Conservation (phyloP, 768 basidiomycete species). For the Podaxis mareebaensis region DNA sequence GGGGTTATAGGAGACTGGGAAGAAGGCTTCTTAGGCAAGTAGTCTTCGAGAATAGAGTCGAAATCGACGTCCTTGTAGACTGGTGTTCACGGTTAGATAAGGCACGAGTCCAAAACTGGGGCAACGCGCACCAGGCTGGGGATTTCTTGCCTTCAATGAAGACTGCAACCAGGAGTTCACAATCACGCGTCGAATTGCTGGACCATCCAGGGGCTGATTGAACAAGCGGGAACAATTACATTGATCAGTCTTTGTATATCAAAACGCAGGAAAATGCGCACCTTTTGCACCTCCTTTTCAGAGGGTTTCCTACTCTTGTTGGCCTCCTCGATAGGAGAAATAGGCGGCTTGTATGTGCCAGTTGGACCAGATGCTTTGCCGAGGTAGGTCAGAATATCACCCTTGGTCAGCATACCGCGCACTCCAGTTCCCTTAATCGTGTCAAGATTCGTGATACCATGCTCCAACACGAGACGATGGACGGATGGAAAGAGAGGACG, state of each 20-base stretch:
- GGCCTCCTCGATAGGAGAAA: conserved; percentile 34
- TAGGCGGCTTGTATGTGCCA: conserved; percentile 66
- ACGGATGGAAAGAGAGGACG: conserved; percentile 91
- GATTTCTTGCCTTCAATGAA: conserved; percentile 49
- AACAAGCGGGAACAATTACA: background rate
- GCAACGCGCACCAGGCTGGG: conserved; percentile 38
- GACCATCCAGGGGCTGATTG: conserved; percentile 55
- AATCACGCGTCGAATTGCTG: conserved; percentile 64
- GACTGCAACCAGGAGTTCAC: conserved; percentile 58
- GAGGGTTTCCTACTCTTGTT: conserved; percentile 37
- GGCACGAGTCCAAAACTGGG: background rate
- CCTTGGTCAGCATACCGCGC: conserved; percentile 94
- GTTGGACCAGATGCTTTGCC: conserved; percentile 79
- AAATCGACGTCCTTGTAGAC: conserved; percentile 54
- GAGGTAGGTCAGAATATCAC: conserved; percentile 85
- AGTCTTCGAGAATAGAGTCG: conserved; percentile 75
- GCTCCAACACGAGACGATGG: conserved; percentile 70
- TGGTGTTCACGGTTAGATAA: conserved; percentile 22
- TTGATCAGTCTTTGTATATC: background rate
- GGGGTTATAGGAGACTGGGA: conserved; percentile 17
- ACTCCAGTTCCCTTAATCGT: conserved; percentile 87
- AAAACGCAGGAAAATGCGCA: conserved; percentile 20
- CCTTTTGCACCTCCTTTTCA: conserved; percentile 32
- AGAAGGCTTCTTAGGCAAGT: conserved; percentile 45
- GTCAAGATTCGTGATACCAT: conserved; percentile 57